Base-by-base conservation (phyloP, 2,329 filamentous ascomycete genomes). In the Trichophyton schoenleinii region DNA sequence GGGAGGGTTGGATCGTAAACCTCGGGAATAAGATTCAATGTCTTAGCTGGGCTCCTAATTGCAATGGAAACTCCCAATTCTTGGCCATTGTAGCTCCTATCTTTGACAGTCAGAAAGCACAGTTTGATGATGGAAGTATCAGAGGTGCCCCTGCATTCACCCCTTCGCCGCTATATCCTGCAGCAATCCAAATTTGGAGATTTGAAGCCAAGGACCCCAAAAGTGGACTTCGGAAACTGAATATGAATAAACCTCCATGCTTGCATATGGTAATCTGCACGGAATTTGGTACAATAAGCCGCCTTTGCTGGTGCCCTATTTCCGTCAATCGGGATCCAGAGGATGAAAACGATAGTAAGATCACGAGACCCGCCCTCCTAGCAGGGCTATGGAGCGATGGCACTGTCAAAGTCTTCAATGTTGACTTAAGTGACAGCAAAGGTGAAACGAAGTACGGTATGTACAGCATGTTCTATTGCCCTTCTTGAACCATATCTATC, bases 371-470 rank as follows among this genome's bases (percentile, higher is more conserved):
- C 36, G 66, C 68, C 63, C 67, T 67, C 34, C 69, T 84, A 41
- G 83, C 81, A 3, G 77, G 77, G 9, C 70, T 85, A 1, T 85
- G 80, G 74, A 77, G 75, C n/a, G 84, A 87, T 68, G 83, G 83
- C 3, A 74, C 70, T 55, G 70, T 83, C 3, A 74, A 81, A 61
- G 75, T 86, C 3, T 67, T 86, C 38, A 78, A 83, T 66, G 67
- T 85, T n/a, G 74, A 71, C 58, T 22, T 74, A 49, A 66, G 65
- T 49, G 64, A 65, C 25, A 64, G 68, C 25, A 63, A 68, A 9
- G 62, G 67, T 38, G 63, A 62, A 48, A 70, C 70, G 0, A 71
- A 74, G 66, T 75, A 63, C 57, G 53, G 65, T 67, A 63, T 34
- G 64, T 46, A 15, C 42, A 18, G 1, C 13, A 15, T 18, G 31